Base-by-base conservation (phyloP, 2,329 filamentous ascomycete species). In the Colletotrichum eremochloae region DNA sequence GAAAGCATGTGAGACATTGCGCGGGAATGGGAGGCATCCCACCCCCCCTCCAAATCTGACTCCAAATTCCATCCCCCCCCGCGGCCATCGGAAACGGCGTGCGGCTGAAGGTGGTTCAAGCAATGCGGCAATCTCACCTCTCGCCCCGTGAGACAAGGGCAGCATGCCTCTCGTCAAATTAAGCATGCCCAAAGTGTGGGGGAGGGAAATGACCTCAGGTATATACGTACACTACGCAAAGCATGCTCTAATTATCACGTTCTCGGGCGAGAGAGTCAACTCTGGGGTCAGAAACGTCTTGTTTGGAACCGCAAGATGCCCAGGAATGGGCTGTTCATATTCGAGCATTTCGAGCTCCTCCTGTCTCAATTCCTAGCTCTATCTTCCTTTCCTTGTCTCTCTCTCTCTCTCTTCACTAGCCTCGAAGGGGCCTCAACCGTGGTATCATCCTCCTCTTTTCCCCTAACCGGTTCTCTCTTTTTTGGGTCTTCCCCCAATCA, bases 261-360 rank as follows among this genome's bases (percentile, higher is more conserved):
- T 56, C 53, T 56, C 33, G 18, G 53, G 24, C 24, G 24, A 20
- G 1, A 38, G 44, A 56, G 31, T 14, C 8, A 38, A 18, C 6
- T 9, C 6, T 33, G 53, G 15, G 18, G 11, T 38, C 53, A 55
- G n/a, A 7, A 42, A 48, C 18, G 24, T 24, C 24, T 24, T 15
- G 5, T 29, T 58, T 15, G 33, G 36, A n/a, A 63, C 40, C 52
- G 53, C 58, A 20, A 55, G 9, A 24, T 68, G 69, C 58, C 52
- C 33, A 71, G 65, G 69, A 71, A 71, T 71, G 69, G 69, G 69
- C 64, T 48, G 63, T 64, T 71, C 65, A 71, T 68, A 68, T 71
- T 68, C 65, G 65, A 71, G 69, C 69, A 71, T 71, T 68, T 65
- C 52, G 52, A 63, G 58, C 69, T 68, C 66, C 42, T 38, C 31